Base-by-base conservation (phyloP, 495 filamentous ascomycete species). In the Lentithecium fluviatile region DNA sequence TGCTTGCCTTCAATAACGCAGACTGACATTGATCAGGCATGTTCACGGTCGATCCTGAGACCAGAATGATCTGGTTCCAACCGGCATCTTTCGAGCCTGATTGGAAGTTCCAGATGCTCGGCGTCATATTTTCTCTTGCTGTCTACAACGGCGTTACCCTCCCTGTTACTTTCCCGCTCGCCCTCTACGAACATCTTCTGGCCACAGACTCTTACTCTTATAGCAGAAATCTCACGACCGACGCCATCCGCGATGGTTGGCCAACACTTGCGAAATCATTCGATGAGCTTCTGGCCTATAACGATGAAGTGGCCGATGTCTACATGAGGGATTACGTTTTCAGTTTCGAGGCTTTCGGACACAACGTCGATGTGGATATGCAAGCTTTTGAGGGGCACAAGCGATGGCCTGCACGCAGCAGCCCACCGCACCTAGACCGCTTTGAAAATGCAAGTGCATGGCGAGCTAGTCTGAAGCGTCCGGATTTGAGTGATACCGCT, bases 141-240 rank as follows among this genome's bases (percentile, higher is more conserved):
- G 80, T 97, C 19, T 96, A 95, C 74, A 98, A 97, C 63, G 92
- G 92, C 1, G 78, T 96, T 19, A 95, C 90, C 0, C 77, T 98
- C 1, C 93, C 93, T 0, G 77, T 97, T 54, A 95, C 85, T 4
- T 91, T 98, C 60, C 94, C 94, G 6, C 82, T 80, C 48, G 86
- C 85, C 0, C 82, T 97, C 25, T 98, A 98, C 72, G 81, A 83
- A 55, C 89, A 89, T 63, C 78, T 97, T 2, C 79, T 95, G 12
- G 85, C 82, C 1, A 66, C 74, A 7, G 78, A 76, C 46, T 81
- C 91, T 13, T 32, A 32, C 10, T 32, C 29, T 32, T 32, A 32
- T 32, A 32, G 86, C 82, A 43, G 78, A 86, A 50, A 73, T 90
- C 48, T 15, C 34, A 62, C 38, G 0, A 32, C 20, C 13, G 80